Evolutionary conservation across 1,284 basidiomycete species (phyloP).

Genomic region (Trametes versicolor): DNA sequence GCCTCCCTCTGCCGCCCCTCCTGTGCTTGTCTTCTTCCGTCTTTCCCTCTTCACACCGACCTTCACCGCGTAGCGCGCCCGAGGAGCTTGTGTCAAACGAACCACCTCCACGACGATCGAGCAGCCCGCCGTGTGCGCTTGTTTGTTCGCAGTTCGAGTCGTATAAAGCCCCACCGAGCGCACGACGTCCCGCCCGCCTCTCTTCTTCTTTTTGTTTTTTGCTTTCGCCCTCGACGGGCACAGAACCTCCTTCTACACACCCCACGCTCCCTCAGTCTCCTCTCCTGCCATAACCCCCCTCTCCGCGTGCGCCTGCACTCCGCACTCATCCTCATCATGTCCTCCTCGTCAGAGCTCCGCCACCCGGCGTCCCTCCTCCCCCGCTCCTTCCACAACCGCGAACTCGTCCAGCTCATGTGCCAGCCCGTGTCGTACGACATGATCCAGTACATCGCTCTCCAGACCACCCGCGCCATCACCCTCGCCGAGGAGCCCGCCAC

Average conservation of each 20-base stretch:
- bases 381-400: conserved; percentile 50
- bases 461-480: conserved; percentile 71
- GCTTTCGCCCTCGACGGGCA: conserved; percentile 44
- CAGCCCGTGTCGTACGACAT: conserved; percentile 84
- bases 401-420: conserved; percentile 80
- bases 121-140: conserved; percentile 34
- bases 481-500: conserved; percentile 57
- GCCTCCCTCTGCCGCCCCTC: background rate
- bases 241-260: conserved; percentile 36
- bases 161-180: conserved; percentile 29
- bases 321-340: conserved; percentile 37
- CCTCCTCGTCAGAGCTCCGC: conserved; percentile 36
- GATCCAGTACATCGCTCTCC: conserved; percentile 79
- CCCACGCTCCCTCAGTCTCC: conserved; percentile 36
- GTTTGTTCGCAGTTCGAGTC: conserved; percentile 37
- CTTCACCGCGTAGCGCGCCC: conserved; percentile 12
- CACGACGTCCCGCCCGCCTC: conserved; percentile 27
- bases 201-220: conserved; percentile 35
- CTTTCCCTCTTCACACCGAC: conserved; percentile 12
- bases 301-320: conserved; percentile 6
- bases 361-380: conserved; percentile 41
- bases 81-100: conserved; percentile 3
- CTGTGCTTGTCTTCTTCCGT: conserved; percentile 4
- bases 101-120: conserved; percentile 22
- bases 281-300: conserved; percentile 10